A percentile compares a stretch with the other conserved stretches of the same genome.
These are phyloP conservation scores for Mycena vitilis DNA, from an alignment of 768 basidiomycete genomes.

Conservation along the genomic window DNA sequence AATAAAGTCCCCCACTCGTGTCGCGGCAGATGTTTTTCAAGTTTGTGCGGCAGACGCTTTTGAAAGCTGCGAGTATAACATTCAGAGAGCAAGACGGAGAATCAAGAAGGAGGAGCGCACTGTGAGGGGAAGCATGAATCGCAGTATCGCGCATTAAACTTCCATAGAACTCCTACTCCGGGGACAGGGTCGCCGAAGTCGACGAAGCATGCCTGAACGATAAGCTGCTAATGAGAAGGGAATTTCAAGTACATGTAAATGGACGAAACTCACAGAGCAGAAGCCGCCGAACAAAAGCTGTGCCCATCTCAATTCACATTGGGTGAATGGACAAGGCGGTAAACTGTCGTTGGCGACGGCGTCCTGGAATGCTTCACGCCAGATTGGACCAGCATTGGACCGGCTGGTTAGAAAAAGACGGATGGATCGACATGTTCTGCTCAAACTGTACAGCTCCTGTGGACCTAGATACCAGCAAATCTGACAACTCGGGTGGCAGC, in stretches of 20 bases:
- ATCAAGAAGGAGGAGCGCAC: neutral
- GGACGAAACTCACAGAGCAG: neutral
- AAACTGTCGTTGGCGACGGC: neutral
- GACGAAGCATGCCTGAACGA: neutral
- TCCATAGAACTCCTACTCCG: neutral
- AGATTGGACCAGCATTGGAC: conserved; percentile 15
- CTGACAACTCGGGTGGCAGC: neutral
- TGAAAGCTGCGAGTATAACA: neutral
- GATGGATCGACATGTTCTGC: neutral
- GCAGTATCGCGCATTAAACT: conserved; percentile 9
- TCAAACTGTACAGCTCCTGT: conserved; percentile 8
- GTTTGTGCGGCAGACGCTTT: neutral
- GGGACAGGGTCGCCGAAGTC: neutral
- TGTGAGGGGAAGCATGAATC: neutral
- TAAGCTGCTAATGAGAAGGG: neutral
- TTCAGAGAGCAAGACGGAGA: neutral
- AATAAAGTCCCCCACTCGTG: neutral
- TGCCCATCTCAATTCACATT: conserved; percentile 7
- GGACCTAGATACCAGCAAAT: conserved; percentile 2
- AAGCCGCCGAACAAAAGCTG: neutral
- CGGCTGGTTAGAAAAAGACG: conserved; percentile 1
- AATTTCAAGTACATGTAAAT: neutral
- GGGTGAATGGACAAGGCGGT: neutral
- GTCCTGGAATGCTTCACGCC: neutral
- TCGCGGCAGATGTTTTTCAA: neutral